Evolutionary conservation across 352 stramenopile species (phyloP), one percentile per base, ranked within the genome.

Genomic region (Pythium utonaiense): DNA sequence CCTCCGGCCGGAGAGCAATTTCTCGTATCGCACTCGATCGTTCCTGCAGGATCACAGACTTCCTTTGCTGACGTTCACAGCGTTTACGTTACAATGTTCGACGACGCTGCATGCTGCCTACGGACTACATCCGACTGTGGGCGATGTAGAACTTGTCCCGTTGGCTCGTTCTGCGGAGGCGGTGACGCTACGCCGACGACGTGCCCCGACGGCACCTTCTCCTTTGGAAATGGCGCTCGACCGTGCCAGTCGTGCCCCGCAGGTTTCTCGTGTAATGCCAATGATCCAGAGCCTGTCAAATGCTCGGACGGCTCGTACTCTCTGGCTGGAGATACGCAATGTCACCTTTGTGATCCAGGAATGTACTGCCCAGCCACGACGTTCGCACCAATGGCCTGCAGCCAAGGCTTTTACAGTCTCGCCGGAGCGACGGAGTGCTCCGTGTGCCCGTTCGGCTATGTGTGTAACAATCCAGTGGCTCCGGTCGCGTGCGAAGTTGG

Each of bases 371-470:
- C 64, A 17, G 38, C 30, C 1, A 40, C 53, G 1, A 47, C 57
- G 17, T 47, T 63, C 16, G 19, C 53, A 13, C 48, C 57, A 3
- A 42, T 60, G 21, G 57, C 66, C 6, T 66, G 61, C 7, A 24
- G 31, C 14, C 62, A 64, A 55, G 48, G 52, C 31, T 51, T 25
- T 10, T 71, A 66, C 55, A 75, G 67, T 55, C 24, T 60, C 1
- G 54, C 52, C 2, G 75, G 71, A 19, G 72, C 79, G n/a, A 56
- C 66, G 4, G 55, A 40, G 22, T 91, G 82, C 21, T 64, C 64
- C 28, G 4, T 53, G 1, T 91, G 81, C 57, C 72, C 74, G 14
- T 73, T 75, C 53, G 78, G 81, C 13, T 75, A 83, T 27, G 57
- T 33, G 6, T 91, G 80, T 31, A 60, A 57, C 7, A 31, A 60